Evolutionary conservation across 768 basidiomycete genomes (phyloP), one percentile per base, ranked within the genome.

Genomic region (Boletus sp.): DNA sequence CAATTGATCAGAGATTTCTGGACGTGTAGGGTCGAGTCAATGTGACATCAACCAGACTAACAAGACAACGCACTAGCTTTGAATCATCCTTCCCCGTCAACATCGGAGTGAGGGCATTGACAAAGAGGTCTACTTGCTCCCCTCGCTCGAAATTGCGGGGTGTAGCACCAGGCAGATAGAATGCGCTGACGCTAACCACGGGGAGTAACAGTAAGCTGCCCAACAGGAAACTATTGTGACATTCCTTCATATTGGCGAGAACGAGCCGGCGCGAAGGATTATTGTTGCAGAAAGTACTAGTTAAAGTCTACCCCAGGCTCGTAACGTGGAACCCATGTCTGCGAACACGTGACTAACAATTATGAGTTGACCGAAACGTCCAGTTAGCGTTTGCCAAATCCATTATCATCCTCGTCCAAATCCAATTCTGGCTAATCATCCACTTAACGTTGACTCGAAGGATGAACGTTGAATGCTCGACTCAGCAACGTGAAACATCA

Each of bases 1-100:
- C 92, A 93, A 67, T 93, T 93, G 51, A 95, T 90, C 63, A 95
- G 75, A 15, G 92, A 95, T 89, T 89, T 93, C 92, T 94, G 59
- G 58, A 18, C 11, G 29, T 52, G 20, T 11, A 39, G 20, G 44
- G 49, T 50, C 28, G 17, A 18, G 46, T 64, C 40, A 64, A 61
- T 50, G 29, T 11, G 24, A 55, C 29, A 18, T 42, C 39, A 45
- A 33, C 17, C 47, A 36, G 50, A 40, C 37, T 41, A 18, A 40
- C 36, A 47, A 39, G 36, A 54, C 7, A 36, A 74, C 86, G 61
- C 64, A 92, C 91, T 70, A 93, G 78, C 70, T 92, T 92, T 36
- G 86, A 79, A 63, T 89, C 80, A 62, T 86, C 83, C 44, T 71
- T 79, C 36, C 83, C 82, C 24, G 84, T 76, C 40, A 92, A 76